A percentile compares a stretch with the other conserved stretches of the same genome.
phyloP scores from a whole-genome alignment of 2,329 filamentous ascomycete species.

The Aureobasidium namibiae region DNA sequence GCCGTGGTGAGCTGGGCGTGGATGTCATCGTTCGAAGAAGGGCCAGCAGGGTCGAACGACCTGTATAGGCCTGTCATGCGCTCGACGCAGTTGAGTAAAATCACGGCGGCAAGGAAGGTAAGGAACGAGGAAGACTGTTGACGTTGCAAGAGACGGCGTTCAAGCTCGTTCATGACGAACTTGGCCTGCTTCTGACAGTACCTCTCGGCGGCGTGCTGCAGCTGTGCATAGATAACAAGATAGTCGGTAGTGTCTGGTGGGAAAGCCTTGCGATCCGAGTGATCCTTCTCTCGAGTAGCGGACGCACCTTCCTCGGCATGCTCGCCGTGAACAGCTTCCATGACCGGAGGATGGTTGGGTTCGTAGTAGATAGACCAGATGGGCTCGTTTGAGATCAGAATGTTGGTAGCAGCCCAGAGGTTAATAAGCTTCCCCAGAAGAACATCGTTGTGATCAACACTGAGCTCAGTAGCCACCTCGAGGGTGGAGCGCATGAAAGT shows the following conservation, averaged over 20 bases:
- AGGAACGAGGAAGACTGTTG: slow-evolving; percentile 50
- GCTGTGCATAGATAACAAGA: slow-evolving; percentile 43
- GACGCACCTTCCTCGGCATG: not conserved
- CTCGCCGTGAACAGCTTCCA: slow-evolving; percentile 12
- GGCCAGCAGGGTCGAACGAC: slow-evolving; percentile 15
- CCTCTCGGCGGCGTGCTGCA: slow-evolving; percentile 48
- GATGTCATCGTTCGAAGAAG: not conserved
- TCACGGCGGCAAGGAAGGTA: slow-evolving; percentile 51
- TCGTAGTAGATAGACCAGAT: slow-evolving; percentile 13
- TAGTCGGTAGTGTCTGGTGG: slow-evolving; percentile 23
- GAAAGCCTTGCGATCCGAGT: slow-evolving; percentile 22
- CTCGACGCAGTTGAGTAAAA: slow-evolving; percentile 52
- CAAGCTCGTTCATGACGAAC: slow-evolving; percentile 50
- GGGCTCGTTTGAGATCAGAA: slow-evolving; percentile 34
- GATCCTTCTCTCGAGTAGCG: not conserved
- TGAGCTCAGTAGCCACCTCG: slow-evolving; percentile 12
- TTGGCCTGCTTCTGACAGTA: slow-evolving; percentile 45
- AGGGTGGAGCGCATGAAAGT: slow-evolving; percentile 45
- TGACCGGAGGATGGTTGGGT: slow-evolving; percentile 8
- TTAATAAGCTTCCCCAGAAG: slow-evolving; percentile 45
- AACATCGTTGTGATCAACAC: slow-evolving; percentile 26
- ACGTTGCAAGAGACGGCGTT: slow-evolving; percentile 50
- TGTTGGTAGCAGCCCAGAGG: slow-evolving; percentile 48
- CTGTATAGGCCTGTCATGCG: slow-evolving; percentile 50
- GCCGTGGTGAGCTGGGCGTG: not conserved